A percentile compares a stretch with the other conserved stretches of the same genome.
Evolutionary conservation across 139 green algal species (phyloP).

Genomic region (Chlorella sp.): DNA sequence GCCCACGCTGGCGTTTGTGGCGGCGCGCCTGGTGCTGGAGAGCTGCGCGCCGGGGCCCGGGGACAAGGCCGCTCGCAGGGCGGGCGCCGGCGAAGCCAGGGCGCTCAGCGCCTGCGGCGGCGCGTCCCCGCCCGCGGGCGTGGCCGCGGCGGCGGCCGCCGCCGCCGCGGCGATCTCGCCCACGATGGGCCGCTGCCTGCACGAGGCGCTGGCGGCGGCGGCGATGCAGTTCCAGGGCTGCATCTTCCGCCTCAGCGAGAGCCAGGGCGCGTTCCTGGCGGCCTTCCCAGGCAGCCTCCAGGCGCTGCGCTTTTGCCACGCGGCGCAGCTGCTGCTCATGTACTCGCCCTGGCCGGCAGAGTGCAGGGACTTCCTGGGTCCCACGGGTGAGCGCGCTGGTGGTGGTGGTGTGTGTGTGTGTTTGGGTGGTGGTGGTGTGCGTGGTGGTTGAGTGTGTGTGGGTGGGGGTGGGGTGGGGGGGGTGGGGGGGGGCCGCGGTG

Average conservation of each 20-base stretch:
- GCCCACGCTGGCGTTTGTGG: constrained; percentile 51
- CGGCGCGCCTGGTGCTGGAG: constrained; percentile 35
- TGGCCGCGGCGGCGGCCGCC: background rate
- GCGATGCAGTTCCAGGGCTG: constrained; percentile 79
- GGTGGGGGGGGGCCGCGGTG: background rate
- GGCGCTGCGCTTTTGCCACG: constrained; percentile 77
- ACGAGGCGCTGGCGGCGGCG: constrained; percentile 63
- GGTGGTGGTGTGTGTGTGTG: background rate
- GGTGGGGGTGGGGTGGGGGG: background rate
- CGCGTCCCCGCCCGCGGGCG: too few relatives aligned
- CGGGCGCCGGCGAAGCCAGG: too few relatives aligned
- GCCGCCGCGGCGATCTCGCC: background rate
- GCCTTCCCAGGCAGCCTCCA: constrained; percentile 61
- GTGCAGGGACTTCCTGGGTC: constrained; percentile 50
- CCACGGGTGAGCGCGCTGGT: background rate
- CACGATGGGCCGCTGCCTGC: constrained; percentile 31
- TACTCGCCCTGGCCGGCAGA: constrained; percentile 56
- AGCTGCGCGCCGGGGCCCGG: too few relatives aligned
- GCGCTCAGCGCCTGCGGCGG: too few relatives aligned
- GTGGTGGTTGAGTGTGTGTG: background rate
- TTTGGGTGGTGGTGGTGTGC: background rate
- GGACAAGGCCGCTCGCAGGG: too few relatives aligned
- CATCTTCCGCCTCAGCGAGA: constrained; percentile 54
- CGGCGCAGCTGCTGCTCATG: constrained; percentile 57
- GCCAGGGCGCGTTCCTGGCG: constrained; percentile 53